Evolutionary conservation across 176 grass and related monocot genomes (phyloP).

Genomic region (Triticum turgidum): DNA sequence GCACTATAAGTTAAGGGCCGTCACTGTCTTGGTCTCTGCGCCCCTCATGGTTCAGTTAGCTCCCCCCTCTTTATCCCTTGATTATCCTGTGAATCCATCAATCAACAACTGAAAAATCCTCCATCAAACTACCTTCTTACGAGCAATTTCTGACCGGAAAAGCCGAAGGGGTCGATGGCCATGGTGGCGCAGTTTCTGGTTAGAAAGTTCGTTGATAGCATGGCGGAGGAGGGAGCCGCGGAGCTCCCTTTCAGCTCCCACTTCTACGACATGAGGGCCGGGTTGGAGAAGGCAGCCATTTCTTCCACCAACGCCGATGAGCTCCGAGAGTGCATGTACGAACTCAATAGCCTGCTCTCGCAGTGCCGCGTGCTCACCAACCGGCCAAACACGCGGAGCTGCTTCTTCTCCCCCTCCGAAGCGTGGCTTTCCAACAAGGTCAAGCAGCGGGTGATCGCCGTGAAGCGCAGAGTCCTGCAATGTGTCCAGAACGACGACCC

Average conservation of each 20-base stretch:
- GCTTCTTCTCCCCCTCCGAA: conserved; percentile 18
- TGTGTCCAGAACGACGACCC: neutral
- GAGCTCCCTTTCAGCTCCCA: conserved; percentile 39
- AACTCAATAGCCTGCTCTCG: conserved; percentile 49
- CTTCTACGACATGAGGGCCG: conserved; percentile 19
- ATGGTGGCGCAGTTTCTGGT: conserved; percentile 45
- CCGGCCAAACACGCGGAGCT: neutral
- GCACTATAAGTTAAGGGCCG: too few relatives aligned
- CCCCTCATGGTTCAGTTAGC: neutral
- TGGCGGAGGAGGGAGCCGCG: conserved; percentile 1
- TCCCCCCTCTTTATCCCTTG: neutral
- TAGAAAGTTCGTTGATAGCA: conserved; percentile 38
- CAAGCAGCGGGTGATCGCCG: conserved; percentile 22
- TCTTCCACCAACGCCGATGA: conserved; percentile 37
- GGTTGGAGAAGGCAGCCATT: conserved; percentile 24
- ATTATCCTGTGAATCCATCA: neutral
- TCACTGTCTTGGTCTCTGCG: neutral
- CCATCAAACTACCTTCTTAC: neutral
- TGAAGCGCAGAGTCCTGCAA: conserved; percentile 22
- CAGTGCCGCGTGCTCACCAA: conserved; percentile 31
- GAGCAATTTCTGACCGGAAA: neutral
- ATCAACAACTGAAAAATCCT: neutral
- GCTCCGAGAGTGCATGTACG: conserved; percentile 49
- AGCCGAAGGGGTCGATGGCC: conserved; percentile 7
- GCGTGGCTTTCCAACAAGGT: conserved; percentile 20